Percentiles rank a stretch among this genome's conserved stretches.
Conservation (phyloP, 805 yeast genomes). For the Wickerhamomyces strasburgensis region DNA sequence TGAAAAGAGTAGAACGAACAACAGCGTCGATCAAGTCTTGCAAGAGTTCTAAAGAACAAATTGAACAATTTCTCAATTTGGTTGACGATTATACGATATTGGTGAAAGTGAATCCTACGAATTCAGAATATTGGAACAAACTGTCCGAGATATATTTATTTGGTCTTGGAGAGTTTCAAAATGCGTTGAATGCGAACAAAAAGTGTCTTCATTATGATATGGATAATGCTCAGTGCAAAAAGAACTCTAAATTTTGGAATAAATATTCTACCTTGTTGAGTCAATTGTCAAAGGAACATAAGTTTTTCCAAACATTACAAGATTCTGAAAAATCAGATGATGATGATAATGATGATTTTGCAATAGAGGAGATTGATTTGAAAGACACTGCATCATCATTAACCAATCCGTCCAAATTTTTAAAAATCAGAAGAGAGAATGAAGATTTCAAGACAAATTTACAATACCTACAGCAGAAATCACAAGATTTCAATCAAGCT, state of each 20-base stretch:
- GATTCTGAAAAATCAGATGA: slow-evolving; percentile 27
- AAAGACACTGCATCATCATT: slow-evolving; percentile 32
- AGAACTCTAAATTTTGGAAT: slow-evolving; percentile 46
- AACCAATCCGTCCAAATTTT: slow-evolving; percentile 19
- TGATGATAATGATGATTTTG: slow-evolving; percentile 34
- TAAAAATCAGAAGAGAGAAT: slow-evolving; percentile 20
- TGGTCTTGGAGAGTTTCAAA: slow-evolving; percentile 47
- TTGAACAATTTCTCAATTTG: slow-evolving; percentile 16
- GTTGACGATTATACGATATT: slow-evolving; percentile 26
- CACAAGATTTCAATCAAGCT: slow-evolving; percentile 16
- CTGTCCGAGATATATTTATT: slow-evolving; percentile 40
- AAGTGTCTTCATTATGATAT: slow-evolving; percentile 76
- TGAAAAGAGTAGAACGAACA: slow-evolving; percentile 26
- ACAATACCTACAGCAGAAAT: slow-evolving; percentile 15
- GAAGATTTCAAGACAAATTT: slow-evolving; percentile 18
- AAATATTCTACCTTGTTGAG: slow-evolving; percentile 32
- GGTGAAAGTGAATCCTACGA: slow-evolving; percentile 22
- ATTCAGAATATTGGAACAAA: slow-evolving; percentile 26
- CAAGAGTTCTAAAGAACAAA: slow-evolving; percentile 18
- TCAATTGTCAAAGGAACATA: slow-evolving; percentile 36
- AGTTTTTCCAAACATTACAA: slow-evolving; percentile 39
- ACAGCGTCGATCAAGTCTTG: slow-evolving; percentile 19
- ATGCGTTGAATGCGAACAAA: slow-evolving; percentile 47
- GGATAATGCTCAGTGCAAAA: slow-evolving; percentile 59
- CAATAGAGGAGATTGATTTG: slow-evolving; percentile 41